Conservation (phyloP, 2,329 filamentous ascomycete genomes). For the Metarhizium album region DNA sequence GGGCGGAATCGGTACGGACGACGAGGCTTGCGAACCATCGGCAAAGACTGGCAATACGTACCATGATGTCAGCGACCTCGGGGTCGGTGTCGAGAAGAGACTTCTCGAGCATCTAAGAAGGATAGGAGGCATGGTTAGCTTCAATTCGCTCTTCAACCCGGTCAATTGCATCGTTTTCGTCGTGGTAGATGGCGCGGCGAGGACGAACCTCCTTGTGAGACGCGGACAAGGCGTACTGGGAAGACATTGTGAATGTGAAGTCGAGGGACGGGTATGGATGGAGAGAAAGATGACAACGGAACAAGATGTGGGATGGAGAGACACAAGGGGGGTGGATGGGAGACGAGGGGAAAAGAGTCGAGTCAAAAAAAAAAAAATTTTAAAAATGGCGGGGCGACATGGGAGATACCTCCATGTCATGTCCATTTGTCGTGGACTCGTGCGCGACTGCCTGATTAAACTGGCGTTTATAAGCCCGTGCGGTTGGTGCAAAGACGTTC, state of each 20-base stretch:
- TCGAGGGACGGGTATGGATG: slow-evolving; percentile 2
- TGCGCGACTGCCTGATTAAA: no score
- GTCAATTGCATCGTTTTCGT: slow-evolving; percentile 10
- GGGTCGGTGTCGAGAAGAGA: slow-evolving; percentile 83
- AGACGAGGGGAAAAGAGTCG: no score
- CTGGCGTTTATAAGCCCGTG: no score
- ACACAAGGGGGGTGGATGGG: no score
- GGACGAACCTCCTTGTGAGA: slow-evolving; percentile 43
- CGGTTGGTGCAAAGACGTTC: no score
- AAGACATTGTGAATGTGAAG: slow-evolving; percentile 25
- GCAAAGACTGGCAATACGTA: slow-evolving; percentile 31
- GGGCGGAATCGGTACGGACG: neutral
- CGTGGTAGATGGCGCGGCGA: neutral
- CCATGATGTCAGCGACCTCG: slow-evolving; percentile 95
- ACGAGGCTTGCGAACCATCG: neutral
- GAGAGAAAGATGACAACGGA: neutral
- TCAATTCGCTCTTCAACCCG: neutral
- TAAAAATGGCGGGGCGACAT: no score
- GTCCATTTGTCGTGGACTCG: no score
- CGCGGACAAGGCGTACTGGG: slow-evolving; percentile 42
- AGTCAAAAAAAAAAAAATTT: no score
- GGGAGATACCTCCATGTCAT: no score
- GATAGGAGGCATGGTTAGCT: slow-evolving; percentile 10
- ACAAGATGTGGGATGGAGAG: neutral
- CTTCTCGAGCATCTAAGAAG: slow-evolving; percentile 96